These are phyloP conservation scores for Colletotrichum noveboracense DNA, from an alignment of 2,329 filamentous ascomycete genomes.

Conservation along the genomic window DNA sequence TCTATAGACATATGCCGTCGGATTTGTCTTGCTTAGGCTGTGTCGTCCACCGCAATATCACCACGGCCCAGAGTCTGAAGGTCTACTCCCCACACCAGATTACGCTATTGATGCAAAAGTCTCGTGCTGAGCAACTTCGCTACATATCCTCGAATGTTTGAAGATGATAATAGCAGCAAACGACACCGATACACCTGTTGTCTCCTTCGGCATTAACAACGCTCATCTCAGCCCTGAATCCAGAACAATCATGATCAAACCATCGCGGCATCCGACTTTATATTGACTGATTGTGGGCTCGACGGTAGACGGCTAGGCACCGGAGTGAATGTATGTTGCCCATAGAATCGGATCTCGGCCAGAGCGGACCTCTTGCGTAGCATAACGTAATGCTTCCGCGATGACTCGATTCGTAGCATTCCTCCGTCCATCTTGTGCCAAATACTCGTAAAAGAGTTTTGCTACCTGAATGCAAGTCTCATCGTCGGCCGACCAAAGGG, in stretches of 20 bases:
- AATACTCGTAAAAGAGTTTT: not conserved
- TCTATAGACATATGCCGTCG: not conserved
- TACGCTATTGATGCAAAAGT: rapidly evolving
- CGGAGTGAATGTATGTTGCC: not conserved
- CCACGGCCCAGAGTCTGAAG: not conserved
- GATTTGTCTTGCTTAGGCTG: not conserved
- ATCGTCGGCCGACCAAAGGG: not conserved
- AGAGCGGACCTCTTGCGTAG: not conserved
- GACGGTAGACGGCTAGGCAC: not conserved
- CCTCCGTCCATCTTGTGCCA: not conserved
- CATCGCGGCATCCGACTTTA: not conserved
- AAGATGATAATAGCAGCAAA: not conserved
- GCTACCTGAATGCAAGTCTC: not conserved
- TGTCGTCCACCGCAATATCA: no score
- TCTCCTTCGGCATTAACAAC: not conserved
- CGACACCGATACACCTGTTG: not conserved
- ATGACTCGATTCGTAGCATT: not conserved
- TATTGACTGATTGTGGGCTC: not conserved
- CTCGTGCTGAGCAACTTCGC: not conserved
- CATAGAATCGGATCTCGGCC: not conserved
- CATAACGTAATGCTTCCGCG: not conserved
- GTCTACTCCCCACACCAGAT: not conserved
- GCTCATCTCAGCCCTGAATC: not conserved
- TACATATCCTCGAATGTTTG: not conserved
- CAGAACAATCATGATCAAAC: not conserved